Evolutionary conservation across 306 rosid genomes (phyloP).

Genomic region (Dryas alaskensis): DNA sequence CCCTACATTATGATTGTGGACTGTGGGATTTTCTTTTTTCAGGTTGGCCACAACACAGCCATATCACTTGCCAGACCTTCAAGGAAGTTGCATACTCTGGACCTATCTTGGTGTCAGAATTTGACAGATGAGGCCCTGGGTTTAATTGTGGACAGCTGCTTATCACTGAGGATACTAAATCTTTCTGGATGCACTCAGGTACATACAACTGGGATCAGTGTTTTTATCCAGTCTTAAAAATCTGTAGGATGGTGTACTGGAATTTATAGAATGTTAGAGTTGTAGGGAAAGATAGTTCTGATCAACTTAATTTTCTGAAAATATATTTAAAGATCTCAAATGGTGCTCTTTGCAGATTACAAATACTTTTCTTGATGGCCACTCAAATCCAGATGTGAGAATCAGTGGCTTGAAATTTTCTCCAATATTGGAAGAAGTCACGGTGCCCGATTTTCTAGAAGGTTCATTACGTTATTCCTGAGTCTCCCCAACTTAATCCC

Average conservation of each 20-base stretch:
- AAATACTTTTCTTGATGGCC: slow-evolving; percentile 51
- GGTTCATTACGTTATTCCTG: slow-evolving; percentile 43
- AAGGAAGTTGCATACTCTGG: slow-evolving; percentile 60
- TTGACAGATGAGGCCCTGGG: slow-evolving; percentile 65
- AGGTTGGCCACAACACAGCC: slow-evolving; percentile 66
- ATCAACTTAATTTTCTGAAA: neutral
- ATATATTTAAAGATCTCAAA: neutral
- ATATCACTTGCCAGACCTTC: slow-evolving; percentile 51
- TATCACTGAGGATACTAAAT: slow-evolving; percentile 56
- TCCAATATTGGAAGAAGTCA: slow-evolving; percentile 41
- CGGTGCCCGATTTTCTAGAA: slow-evolving; percentile 22
- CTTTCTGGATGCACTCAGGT: slow-evolving; percentile 92
- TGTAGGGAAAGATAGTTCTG: too few relatives aligned
- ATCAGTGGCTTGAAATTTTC: slow-evolving; percentile 54
- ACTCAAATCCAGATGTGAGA: slow-evolving; percentile 51
- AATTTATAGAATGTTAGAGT: neutral
- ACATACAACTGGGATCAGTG: neutral
- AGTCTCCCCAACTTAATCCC: neutral
- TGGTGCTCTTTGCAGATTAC: slow-evolving; percentile 52
- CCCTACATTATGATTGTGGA: slow-evolving; percentile 20
- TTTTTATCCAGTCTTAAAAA: neutral
- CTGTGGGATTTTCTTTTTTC: slow-evolving; percentile 22
- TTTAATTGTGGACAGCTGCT: slow-evolving; percentile 72
- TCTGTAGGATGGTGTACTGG: neutral
- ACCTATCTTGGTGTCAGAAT: slow-evolving; percentile 82